Evolutionary conservation across 306 rosid species (phyloP).

Genomic region (Erythrophleum fordii): DNA sequence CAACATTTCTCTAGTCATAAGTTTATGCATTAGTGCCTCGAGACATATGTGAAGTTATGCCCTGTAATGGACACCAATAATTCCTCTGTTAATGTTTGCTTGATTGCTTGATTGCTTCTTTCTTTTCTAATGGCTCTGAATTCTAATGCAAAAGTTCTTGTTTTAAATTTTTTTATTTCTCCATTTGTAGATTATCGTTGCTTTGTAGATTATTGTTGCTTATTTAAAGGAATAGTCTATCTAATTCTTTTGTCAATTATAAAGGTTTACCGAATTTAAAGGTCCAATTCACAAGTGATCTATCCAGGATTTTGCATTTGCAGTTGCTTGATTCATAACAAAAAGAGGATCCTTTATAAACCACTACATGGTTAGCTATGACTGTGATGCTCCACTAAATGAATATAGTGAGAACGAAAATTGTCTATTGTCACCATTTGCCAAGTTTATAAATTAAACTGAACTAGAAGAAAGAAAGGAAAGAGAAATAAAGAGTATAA

Average conservation of each 20-base stretch:
- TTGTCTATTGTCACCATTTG: neutral
- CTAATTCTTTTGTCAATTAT: slow-evolving; percentile 31
- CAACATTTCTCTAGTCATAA: too few relatives aligned
- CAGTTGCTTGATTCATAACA: slow-evolving; percentile 80
- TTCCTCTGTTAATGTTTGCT: too few relatives aligned
- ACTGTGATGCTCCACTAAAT: slow-evolving; percentile 98
- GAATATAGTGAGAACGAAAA: slow-evolving; percentile 80
- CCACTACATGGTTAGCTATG: slow-evolving; percentile 99
- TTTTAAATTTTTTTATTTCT: too few relatives aligned
- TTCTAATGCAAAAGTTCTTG: too few relatives aligned
- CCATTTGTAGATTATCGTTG: too few relatives aligned
- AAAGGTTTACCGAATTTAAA: slow-evolving; percentile 94
- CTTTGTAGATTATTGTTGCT: too few relatives aligned
- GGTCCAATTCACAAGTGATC: slow-evolving; percentile 88
- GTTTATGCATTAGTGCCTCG: too few relatives aligned
- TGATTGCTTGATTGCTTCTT: too few relatives aligned
- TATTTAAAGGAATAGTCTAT: slow-evolving; percentile 15
- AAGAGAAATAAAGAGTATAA: neutral
- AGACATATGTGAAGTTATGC: too few relatives aligned
- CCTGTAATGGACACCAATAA: too few relatives aligned
- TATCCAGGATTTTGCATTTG: slow-evolving; percentile 94
- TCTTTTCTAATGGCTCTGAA: too few relatives aligned
- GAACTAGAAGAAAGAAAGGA: neutral
- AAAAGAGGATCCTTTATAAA: slow-evolving; percentile 95
- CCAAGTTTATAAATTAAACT: neutral